phyloP scores from a whole-genome alignment of 192 early-diverging fungal genomes.

The Rhizophagus prolifer region DNA sequence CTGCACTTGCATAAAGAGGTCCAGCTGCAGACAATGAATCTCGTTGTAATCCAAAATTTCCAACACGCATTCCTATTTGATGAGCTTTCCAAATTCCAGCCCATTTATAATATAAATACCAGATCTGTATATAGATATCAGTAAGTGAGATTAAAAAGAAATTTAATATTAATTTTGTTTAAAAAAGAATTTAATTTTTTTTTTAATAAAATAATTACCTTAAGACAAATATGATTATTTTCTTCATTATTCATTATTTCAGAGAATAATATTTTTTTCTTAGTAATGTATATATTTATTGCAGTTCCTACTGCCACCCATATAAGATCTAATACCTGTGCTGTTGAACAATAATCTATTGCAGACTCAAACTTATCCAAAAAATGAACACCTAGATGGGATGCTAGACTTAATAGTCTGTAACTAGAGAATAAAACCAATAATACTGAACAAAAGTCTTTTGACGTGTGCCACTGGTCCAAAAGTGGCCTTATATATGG shows the following conservation, averaged over 20 bases:
- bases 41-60: not conserved
- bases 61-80: not conserved
- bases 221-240: too few species aligned
- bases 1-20: too few species aligned
- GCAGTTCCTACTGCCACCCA: constrained; percentile 9
- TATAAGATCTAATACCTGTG: constrained; percentile 10
- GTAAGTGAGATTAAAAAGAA: too few species aligned
- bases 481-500: not conserved
- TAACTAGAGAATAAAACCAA: not conserved
- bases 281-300: not conserved
- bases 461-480: not conserved
- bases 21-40: too few species aligned
- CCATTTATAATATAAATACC: too few species aligned
- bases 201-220: too few species aligned
- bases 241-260: too few species aligned
- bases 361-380: constrained; percentile 22
- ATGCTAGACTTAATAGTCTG: not conserved
- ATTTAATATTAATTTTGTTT: too few species aligned
- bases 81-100: not conserved
- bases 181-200: too few species aligned
- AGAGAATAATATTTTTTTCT: not conserved
- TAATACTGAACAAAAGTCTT: not conserved
- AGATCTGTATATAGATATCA: too few species aligned
- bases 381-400: not conserved
- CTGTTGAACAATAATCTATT: not conserved